phyloP scores from a whole-genome alignment of 768 basidiomycete genomes.

The Tylopilus intermedius region DNA sequence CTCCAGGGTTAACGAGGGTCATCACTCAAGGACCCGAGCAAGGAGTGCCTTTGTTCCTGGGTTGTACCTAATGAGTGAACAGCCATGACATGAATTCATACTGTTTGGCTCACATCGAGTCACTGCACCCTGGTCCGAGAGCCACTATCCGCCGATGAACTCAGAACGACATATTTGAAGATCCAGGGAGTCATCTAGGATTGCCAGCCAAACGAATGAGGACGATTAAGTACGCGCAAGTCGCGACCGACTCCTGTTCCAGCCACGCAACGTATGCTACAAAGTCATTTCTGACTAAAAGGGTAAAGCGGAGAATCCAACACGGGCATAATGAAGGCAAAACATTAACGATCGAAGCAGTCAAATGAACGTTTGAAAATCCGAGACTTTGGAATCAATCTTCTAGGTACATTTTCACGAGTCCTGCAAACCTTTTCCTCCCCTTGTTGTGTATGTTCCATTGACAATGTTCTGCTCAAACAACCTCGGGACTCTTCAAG shows the following conservation, averaged over 20 bases:
- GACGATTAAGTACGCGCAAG: not conserved
- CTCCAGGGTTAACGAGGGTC: too few relatives aligned
- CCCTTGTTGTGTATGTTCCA: not conserved
- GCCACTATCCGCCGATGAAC: not conserved
- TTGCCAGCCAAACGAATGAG: not conserved
- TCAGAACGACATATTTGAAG: too few relatives aligned
- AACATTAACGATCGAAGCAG: not conserved
- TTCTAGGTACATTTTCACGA: conserved; percentile 3
- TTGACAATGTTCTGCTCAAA: conserved; percentile 4
- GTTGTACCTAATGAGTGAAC: too few relatives aligned
- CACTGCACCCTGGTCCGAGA: not conserved
- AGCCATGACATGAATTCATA: too few relatives aligned
- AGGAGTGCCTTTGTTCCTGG: too few relatives aligned
- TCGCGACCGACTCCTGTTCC: conserved; percentile 13
- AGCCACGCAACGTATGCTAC: conserved; percentile 5
- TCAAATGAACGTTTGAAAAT: conserved; percentile 1
- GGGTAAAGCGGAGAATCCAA: too few relatives aligned
- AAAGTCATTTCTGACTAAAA: too few relatives aligned
- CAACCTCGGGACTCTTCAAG: conserved; percentile 18
- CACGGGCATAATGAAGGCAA: not conserved
- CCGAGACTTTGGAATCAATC: not conserved
- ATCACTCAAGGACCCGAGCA: too few relatives aligned
- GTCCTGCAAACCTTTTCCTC: not conserved
- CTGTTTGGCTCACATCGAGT: too few relatives aligned
- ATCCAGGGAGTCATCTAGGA: too few relatives aligned